These are phyloP conservation scores for Aspergillus panamensis DNA, from an alignment of 495 filamentous ascomycete genomes.

Conservation along the genomic window DNA sequence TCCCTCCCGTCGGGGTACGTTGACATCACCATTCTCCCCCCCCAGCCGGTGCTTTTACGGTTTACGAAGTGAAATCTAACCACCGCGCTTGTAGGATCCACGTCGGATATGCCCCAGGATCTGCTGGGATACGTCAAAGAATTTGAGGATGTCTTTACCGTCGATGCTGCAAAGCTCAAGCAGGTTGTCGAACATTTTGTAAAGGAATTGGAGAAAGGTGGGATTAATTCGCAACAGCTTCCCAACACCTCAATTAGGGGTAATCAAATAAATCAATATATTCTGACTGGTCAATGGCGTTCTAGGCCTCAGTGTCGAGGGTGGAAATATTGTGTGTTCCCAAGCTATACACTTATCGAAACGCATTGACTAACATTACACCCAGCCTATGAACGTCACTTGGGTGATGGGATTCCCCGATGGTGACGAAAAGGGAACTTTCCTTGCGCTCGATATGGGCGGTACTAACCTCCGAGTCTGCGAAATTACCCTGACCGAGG, in stretches of 20 bases:
- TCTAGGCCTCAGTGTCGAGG: constrained; percentile 75
- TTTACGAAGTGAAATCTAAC: constrained; percentile 15
- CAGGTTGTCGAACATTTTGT: constrained; percentile 84
- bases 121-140: constrained; percentile 78
- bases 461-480: constrained; percentile 98
- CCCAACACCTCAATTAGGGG: not conserved
- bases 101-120: constrained; percentile 79
- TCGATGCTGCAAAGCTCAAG: constrained; percentile 78
- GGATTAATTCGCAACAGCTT: constrained; percentile 12
- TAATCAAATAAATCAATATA: constrained; percentile 4
- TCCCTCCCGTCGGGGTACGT: constrained; percentile 73
- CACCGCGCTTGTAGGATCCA: constrained; percentile 56
- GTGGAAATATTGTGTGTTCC: constrained; percentile 81
- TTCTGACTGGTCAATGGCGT: constrained; percentile 18
- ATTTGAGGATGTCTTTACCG: constrained; percentile 81
- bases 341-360: not conserved
- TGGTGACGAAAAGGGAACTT: constrained; percentile 86
- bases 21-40: constrained; percentile 14
- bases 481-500: constrained; percentile 85
- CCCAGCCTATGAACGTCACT: constrained; percentile 95
- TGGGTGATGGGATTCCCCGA: constrained; percentile 95
- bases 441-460: constrained; percentile 94
- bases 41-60: constrained; percentile 19
- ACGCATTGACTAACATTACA: not conserved
- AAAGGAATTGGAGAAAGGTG: constrained; percentile 83